These are phyloP conservation scores for Ustilago nuda DNA, from an alignment of 1,284 basidiomycete species.

Conservation along the genomic window DNA sequence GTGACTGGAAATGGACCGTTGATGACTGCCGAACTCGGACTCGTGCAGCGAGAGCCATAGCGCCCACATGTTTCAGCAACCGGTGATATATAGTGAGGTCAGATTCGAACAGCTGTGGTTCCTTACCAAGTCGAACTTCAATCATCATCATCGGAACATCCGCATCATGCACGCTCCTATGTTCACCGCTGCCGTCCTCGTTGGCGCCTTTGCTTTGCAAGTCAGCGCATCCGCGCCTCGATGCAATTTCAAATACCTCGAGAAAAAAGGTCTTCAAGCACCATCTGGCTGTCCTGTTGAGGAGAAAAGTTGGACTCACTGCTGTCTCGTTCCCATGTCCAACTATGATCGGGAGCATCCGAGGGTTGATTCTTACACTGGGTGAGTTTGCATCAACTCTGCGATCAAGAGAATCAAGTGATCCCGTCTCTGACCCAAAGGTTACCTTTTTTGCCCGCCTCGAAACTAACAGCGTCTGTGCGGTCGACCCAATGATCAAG, in stretches of 20 bases:
- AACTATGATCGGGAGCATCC: slow-evolving; percentile 1
- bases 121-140: neutral
- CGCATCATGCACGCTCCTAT: slow-evolving; percentile 17
- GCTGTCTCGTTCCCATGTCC: slow-evolving; percentile 15
- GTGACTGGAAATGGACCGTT: neutral
- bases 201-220: neutral
- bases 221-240: slow-evolving; percentile 25
- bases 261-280: neutral
- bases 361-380: neutral
- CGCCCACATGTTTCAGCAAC: neutral
- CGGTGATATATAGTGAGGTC: neutral
- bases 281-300: slow-evolving; percentile 13
- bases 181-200: slow-evolving; percentile 2
- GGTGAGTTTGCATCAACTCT: neutral
- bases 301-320: slow-evolving; percentile 16
- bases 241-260: slow-evolving; percentile 15
- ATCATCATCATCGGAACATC: slow-evolving; percentile 5
- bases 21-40: neutral
- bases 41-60: neutral
- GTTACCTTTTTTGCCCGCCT: neutral
- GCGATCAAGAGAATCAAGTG: neutral
- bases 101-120: too few relatives aligned
- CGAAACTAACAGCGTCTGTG: slow-evolving; percentile 17
- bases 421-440: neutral
- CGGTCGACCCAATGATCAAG: slow-evolving; percentile 17